Base-by-base conservation (phyloP, 106 monocot species). In the Dendrobium huoshanense region DNA sequence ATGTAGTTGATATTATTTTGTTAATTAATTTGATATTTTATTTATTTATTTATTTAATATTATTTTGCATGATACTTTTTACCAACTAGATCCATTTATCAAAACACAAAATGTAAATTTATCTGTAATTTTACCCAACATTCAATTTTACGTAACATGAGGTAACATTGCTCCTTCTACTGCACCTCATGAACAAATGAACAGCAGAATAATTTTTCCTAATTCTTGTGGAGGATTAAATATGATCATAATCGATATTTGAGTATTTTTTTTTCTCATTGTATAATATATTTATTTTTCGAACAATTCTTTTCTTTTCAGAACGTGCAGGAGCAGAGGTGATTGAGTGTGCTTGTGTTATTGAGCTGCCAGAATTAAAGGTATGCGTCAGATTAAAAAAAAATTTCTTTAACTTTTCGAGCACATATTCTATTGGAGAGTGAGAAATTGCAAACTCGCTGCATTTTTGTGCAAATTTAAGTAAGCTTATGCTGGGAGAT, bases 341-440 rank as follows among this genome's bases (percentile, higher is more conserved):
- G 19, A 83, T 90, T 61, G 93, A 93, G 80, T 88, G 93, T 77
- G 90, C 90, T 7, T 93, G 93, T 85, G 82, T 90, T 41, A 93
- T 93, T 84, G 93, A 93, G 81, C 75, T 93, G 78, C 88, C 93
- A 55, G 93, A 93, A 54, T 64, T 93, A 42, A 90, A 90, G 88
- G 93, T 88, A 27, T 19, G 80, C 45, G 67, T 41, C 15, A 3
- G 16, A 37, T 15, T 67, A 3, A 4, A 27, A 67, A 27, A 70
- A 70, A 4, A 16, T 70, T 5, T 37, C 33, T 70, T 70, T 13
- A 37, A 70, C 15, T 37, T 70, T 70, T 70, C 37, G 17, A 10
- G 37, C 17, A 15, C 10, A 70, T 70, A 37, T 37, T 37, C 10
- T 70, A 70, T 24, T 70, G 37, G 19, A 70, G 29, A 64, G 70